phyloP scores from a whole-genome alignment of 139 green algal genomes.

The Chlorella vulgaris region DNA sequence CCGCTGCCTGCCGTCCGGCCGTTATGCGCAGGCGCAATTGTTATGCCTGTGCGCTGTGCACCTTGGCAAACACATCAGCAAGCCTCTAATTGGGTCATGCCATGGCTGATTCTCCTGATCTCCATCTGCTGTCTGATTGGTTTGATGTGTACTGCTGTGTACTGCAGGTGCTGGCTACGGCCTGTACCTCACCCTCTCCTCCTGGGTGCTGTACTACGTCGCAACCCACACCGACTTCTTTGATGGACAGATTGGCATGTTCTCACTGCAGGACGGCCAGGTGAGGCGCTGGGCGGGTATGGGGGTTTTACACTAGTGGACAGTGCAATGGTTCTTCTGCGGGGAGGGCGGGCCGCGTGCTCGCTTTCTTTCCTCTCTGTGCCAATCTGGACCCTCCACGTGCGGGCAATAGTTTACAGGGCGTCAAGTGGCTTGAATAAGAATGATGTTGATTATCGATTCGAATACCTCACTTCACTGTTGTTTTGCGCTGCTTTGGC shows the following conservation, averaged over 20 bases:
- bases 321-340: too few species aligned
- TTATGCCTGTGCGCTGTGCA: neutral
- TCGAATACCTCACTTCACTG: too few species aligned
- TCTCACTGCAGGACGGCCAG: slow-evolving; percentile 46
- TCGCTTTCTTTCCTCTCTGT: too few species aligned
- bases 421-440: too few species aligned
- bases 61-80: neutral
- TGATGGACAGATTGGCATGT: slow-evolving; percentile 55
- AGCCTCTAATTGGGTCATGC: neutral
- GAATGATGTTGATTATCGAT: too few species aligned
- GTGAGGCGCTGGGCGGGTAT: neutral
- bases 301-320: neutral
- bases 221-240: slow-evolving; percentile 72
- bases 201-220: slow-evolving; percentile 72
- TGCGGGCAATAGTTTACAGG: too few species aligned
- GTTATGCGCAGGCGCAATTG: too few species aligned
- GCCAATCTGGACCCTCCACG: too few species aligned
- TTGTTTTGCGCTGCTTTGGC: too few species aligned
- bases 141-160: neutral
- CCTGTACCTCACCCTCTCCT: slow-evolving; percentile 79
- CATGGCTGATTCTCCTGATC: too few species aligned
- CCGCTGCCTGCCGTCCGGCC: too few species aligned
- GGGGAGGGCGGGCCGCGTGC: too few species aligned
- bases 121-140: neutral
- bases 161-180: slow-evolving; percentile 73